Conservation (phyloP, 768 basidiomycete genomes). For the Strobilomyces dryophilus region DNA sequence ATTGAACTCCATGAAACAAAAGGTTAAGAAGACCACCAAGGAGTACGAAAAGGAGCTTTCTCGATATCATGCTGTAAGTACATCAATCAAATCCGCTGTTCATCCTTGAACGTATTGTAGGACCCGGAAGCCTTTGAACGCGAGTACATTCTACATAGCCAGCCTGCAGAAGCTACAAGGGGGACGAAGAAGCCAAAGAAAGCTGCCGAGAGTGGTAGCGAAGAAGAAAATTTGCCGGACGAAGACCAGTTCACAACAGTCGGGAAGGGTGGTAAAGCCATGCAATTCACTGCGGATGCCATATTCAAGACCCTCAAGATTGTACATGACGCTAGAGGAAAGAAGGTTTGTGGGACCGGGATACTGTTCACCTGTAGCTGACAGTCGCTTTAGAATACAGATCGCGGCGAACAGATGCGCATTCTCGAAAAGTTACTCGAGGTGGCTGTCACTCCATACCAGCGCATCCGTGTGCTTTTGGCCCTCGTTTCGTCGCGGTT, state of each 20-base stretch:
- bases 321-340: slow-evolving; percentile 91
- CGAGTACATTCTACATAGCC: slow-evolving; percentile 56
- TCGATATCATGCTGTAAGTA: slow-evolving; percentile 70
- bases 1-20: slow-evolving; percentile 99
- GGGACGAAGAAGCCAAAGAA: slow-evolving; percentile 38
- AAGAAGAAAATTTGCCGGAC: slow-evolving; percentile 36
- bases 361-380: slow-evolving; percentile 6
- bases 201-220: slow-evolving; percentile 34
- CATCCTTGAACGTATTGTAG: slow-evolving; percentile 35
- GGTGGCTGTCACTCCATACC: slow-evolving; percentile 84
- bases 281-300: slow-evolving; percentile 76
- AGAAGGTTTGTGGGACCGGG: slow-evolving; percentile 65
- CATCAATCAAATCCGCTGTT: not conserved
- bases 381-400: slow-evolving; percentile 70
- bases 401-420: slow-evolving; percentile 90
- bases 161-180: slow-evolving; percentile 39
- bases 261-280: slow-evolving; percentile 81
- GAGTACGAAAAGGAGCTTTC: slow-evolving; percentile 83
- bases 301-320: slow-evolving; percentile 92
- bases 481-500: slow-evolving; percentile 93
- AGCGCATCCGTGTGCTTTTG: slow-evolving; percentile 90
- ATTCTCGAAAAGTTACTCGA: slow-evolving; percentile 84
- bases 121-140: slow-evolving; percentile 87
- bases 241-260: slow-evolving; percentile 84
- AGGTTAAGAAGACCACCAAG: slow-evolving; percentile 85